Evolutionary conservation across 2,329 filamentous ascomycete genomes (phyloP), one percentile per base, ranked within the genome.

Genomic region (Ceratocystis colombiana): DNA sequence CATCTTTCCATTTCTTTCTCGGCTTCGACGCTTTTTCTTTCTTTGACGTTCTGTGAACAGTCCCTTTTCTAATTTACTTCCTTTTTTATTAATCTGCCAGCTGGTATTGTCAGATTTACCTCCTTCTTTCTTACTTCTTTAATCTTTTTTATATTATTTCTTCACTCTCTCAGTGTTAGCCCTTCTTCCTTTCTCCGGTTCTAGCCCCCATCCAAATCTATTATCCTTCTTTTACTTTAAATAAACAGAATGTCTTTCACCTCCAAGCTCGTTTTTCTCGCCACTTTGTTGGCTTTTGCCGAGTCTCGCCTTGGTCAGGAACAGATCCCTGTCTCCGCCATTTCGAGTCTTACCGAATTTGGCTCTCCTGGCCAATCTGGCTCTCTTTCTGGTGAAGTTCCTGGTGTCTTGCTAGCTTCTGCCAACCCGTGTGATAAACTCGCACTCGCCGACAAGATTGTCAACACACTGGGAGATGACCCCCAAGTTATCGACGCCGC

Each of bases 361-460:
- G 85, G 85, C 64, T 74, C 76, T 50, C 77, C 84, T 1, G 86
- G 86, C 55, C 79, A 80, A 69, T 85, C 86, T 61, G 80, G 79
- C 48, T 88, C 85, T 57, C 81, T 89, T 66, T 82, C 84, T 53
- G 86, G 86, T 64, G 76, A 76, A 17, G 82, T 85, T 37, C 82
- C 87, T 61, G 77, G 81, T 45, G 81, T 84, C 67, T 80, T 89
- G 7, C 79, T 89, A 22, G 86, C 80, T 30, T 85, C 78, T 53
- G 82, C 86, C 68, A 83, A 85, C 74, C 82, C 87, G 45, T 89
- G 87, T 71, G 83, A 77, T 69, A 88, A 86, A 80, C 84, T 88
- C 70, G 74, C 75, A 25, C 82, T 84, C 59, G 86, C 84, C 69
- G 86, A 88, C 72, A 73, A 84, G 71, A 86, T 89, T 72, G 79